Evolutionary conservation across 2,329 filamentous ascomycete species (phyloP).

Genomic region (Sphaerulina vaccinii): DNA sequence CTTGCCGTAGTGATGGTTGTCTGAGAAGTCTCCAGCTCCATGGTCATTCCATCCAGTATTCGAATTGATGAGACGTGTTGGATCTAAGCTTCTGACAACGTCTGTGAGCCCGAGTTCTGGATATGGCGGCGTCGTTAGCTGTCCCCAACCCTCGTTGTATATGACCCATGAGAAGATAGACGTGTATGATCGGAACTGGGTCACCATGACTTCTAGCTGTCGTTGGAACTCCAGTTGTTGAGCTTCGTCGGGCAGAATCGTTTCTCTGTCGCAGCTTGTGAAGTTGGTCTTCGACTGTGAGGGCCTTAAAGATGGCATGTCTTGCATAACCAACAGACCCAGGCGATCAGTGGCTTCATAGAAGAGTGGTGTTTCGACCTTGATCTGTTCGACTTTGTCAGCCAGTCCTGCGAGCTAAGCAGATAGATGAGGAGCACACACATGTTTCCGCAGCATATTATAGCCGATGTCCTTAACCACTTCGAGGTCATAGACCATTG

Average conservation of each 20-base stretch:
- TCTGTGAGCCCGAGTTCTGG: constrained; percentile 60
- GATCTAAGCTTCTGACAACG: constrained; percentile 57
- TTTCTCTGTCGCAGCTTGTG: constrained; percentile 25
- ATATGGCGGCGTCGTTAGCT: constrained; percentile 46
- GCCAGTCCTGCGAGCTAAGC: neutral
- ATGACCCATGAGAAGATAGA: constrained; percentile 67
- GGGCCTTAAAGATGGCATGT: constrained; percentile 64
- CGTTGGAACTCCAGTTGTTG: constrained; percentile 65
- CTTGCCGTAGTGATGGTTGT: constrained; percentile 60
- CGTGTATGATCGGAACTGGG: constrained; percentile 63
- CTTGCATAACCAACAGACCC: constrained; percentile 66
- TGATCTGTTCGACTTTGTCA: constrained; percentile 47
- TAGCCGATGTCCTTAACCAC: constrained; percentile 65
- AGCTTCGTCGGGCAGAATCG: constrained; percentile 40
- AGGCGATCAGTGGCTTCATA: constrained; percentile 67
- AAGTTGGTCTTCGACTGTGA: constrained; percentile 32
- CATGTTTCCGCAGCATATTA: constrained; percentile 69
- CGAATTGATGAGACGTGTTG: constrained; percentile 62
- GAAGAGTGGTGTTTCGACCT: constrained; percentile 65
- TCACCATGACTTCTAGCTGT: constrained; percentile 61
- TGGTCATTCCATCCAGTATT: constrained; percentile 68
- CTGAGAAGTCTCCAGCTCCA: constrained; percentile 64
- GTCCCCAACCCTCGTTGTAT: constrained; percentile 73
- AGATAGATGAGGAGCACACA: neutral
- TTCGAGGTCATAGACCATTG: constrained; percentile 66